Conservation (phyloP, 2,329 filamentous ascomycete genomes). For the Monosporascus sp. region DNA sequence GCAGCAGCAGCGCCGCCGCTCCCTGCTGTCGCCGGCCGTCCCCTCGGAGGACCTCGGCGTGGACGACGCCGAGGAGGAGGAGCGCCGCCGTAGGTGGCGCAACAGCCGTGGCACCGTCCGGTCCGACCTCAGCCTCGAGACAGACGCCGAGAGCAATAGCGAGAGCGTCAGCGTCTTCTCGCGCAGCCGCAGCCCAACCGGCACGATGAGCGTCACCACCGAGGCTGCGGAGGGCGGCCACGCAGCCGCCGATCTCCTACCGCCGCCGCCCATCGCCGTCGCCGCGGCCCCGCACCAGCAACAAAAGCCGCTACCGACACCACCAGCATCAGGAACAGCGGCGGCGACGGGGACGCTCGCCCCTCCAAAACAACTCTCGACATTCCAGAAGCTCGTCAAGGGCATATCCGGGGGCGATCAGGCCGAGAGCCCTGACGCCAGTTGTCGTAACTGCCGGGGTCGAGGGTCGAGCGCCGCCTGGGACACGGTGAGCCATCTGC, state of each 20-base stretch:
- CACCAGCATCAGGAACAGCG: constrained; percentile 4
- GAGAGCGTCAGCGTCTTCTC: constrained; percentile 60
- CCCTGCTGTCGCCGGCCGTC: constrained; percentile 18
- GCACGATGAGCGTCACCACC: constrained; percentile 29
- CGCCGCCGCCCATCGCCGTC: not conserved
- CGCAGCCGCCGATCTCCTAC: not conserved
- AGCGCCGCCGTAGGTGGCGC: constrained; percentile 37
- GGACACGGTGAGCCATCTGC: constrained; percentile 57
- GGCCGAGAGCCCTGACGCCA: constrained; percentile 17
- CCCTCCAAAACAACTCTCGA: constrained; percentile 31
- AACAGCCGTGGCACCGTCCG: constrained; percentile 36
- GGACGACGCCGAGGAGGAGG: constrained; percentile 40
- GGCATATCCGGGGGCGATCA: constrained; percentile 35
- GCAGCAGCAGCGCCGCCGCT: constrained; percentile 19
- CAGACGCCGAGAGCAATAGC: constrained; percentile 44
- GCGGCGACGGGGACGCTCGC: constrained; percentile 4
- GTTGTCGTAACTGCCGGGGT: constrained; percentile 53
- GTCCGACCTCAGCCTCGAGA: constrained; percentile 42
- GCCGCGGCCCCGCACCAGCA: not conserved
- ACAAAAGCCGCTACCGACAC: not conserved
- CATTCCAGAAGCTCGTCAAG: constrained; percentile 44
- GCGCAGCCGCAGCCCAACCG: constrained; percentile 51
- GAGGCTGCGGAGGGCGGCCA: constrained; percentile 2
- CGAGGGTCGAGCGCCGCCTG: constrained; percentile 55
- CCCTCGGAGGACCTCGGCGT: constrained; percentile 48